Base-by-base conservation (phyloP, 805 yeast genomes). In the Scheffersomyces ergatensis region DNA sequence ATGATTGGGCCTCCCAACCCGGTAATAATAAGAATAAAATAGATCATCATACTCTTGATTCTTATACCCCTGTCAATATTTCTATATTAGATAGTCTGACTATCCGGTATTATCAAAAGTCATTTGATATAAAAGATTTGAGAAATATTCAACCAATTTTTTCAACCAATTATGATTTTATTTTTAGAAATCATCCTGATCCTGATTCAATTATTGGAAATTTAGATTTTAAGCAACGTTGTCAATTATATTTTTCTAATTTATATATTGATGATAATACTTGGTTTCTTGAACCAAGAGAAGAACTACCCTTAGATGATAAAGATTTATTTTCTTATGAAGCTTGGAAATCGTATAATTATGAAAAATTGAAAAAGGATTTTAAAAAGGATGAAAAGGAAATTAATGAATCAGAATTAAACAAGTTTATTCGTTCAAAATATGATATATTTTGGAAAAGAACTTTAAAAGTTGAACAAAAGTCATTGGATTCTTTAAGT, bases 241-340 rank as follows among this genome's bases (percentile, higher is more conserved):
- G 84, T 53, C 54, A 60, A 27, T 45, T 60, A 5, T 78, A 76
- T 47, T 78, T 78, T 51, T 61, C 67, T 32, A 67, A 63, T 39
- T 52, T 78, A 8, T 67, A 65, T 46, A 47, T 53, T 15, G 33
- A 41, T 8, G 58, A 74, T 37, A 64, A 67, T 17, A 66, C 73
- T 27, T 78, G 84, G 84, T 61, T 58, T 38, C 43, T 72, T 5
- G 48, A 67, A 31, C 74, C 74, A 2, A 48, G 61, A 33, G 48
- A 48, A 26, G 48, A 55, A 16, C 51, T 60, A n/a, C 50, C 49
- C 3, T 45, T 54, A 19, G 60, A 58, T 3, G 47, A 65, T 24
- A 61, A 63, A 38, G 57, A 53, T 15, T 48, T 53, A 1, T 71
- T 63, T 44, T 48, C 58, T 13, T 66, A 56, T 27, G 59, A 61